Conservation (phyloP, 306 rosid species). For the Cucumis hystrix region DNA sequence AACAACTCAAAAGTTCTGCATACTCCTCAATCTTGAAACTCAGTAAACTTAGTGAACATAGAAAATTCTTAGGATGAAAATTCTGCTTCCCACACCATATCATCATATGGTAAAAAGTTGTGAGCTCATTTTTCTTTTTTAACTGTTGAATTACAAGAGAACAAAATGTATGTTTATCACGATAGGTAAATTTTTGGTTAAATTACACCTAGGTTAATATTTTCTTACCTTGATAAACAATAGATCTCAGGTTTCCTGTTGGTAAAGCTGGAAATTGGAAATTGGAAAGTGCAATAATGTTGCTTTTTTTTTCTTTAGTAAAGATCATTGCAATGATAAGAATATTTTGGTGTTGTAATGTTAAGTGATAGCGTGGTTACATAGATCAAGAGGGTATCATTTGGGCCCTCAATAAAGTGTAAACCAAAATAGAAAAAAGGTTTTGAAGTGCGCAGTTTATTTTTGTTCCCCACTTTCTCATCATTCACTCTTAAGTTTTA, state of each 20-base stretch:
- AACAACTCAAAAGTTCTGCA: background rate
- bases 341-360: background rate
- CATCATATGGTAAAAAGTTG: background rate
- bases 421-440: background rate
- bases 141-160: background rate
- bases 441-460: background rate
- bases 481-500: background rate
- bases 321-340: background rate
- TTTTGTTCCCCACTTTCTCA: constrained; percentile 9
- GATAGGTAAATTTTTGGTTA: background rate
- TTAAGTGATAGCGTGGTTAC: background rate
- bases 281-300: constrained; percentile 4
- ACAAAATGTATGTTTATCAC: background rate
- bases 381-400: constrained; percentile 12
- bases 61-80: background rate
- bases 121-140: background rate
- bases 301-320: background rate
- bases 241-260: background rate
- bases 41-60: background rate
- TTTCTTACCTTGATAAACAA: background rate
- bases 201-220: too few species aligned
- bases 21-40: background rate
- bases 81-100: background rate
- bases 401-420: constrained; percentile 14
- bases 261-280: background rate